phyloP scores from a whole-genome alignment of 257 asterid genomes.

The Lavandula angustifolia region DNA sequence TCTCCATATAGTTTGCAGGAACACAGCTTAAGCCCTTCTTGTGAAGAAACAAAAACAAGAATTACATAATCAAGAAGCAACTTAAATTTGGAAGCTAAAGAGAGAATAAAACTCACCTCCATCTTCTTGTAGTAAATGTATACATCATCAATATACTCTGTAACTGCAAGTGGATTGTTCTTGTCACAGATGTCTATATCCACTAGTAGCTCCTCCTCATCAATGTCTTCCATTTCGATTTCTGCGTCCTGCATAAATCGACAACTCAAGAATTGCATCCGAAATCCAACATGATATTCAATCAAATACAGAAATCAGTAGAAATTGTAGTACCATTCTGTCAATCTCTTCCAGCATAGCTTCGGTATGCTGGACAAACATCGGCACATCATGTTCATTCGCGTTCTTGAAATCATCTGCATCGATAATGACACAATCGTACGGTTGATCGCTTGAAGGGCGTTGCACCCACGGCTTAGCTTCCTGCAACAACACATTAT shows the following conservation, averaged over 20 bases:
- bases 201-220: slow-evolving; percentile 39
- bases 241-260: slow-evolving; percentile 40
- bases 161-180: slow-evolving; percentile 61
- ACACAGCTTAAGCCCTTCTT: slow-evolving; percentile 54
- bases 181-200: slow-evolving; percentile 68
- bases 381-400: slow-evolving; percentile 54
- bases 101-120: slow-evolving; percentile 52
- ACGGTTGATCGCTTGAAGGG: slow-evolving; percentile 29
- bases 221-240: slow-evolving; percentile 60
- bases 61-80: background rate
- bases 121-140: slow-evolving; percentile 54
- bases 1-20: slow-evolving; percentile 61
- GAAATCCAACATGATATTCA: background rate
- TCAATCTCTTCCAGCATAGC: slow-evolving; percentile 85
- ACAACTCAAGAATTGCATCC: slow-evolving; percentile 17
- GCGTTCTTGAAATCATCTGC: slow-evolving; percentile 41
- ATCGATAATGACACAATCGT: slow-evolving; percentile 47
- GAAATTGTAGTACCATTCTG: slow-evolving; percentile 54
- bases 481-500: slow-evolving; percentile 23
- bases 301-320: background rate
- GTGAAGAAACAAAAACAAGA: background rate
- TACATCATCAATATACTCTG: slow-evolving; percentile 72
- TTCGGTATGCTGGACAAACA: slow-evolving; percentile 74
- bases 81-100: background rate
- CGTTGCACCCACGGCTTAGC: slow-evolving; percentile 40